A percentile compares a stretch with the other conserved stretches of the same genome.
phyloP scores from a whole-genome alignment of 2,329 filamentous ascomycete species.

The Talaromyces sp. region DNA sequence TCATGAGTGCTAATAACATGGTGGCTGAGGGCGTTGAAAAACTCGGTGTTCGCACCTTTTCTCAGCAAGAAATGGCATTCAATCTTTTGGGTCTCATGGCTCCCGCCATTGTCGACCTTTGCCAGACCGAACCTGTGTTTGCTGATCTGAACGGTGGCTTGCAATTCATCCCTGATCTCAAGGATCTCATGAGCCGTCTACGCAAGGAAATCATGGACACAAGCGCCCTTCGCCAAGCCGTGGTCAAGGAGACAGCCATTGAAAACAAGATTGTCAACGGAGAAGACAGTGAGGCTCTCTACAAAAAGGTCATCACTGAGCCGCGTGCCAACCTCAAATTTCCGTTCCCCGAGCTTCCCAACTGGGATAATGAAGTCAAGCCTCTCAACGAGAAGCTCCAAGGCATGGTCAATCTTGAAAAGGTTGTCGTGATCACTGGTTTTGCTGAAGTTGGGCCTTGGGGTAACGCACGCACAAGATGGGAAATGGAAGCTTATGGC shows the following conservation, averaged over 20 bases:
- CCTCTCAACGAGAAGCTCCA: conserved; percentile 83
- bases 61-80: conserved; percentile 99
- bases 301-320: conserved; percentile 89
- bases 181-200: conserved; percentile 86
- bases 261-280: conserved; percentile 98
- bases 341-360: conserved; percentile 81
- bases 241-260: conserved; percentile 90
- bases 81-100: conserved; percentile 96
- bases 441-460: conserved; percentile 88
- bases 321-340: conserved; percentile 98
- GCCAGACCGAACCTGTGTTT: conserved; percentile 91
- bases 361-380: conserved; percentile 87
- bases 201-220: conserved; percentile 94
- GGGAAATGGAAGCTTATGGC: conserved; percentile 98
- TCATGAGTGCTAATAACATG: conserved; percentile 97
- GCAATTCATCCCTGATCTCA: conserved; percentile 94
- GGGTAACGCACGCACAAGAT: conserved; percentile 96
- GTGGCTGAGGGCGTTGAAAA: conserved; percentile 95
- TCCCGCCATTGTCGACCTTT: conserved; percentile 86
- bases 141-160: conserved; percentile 96
- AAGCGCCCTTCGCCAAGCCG: conserved; percentile 85
- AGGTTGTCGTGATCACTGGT: conserved; percentile 94
- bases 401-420: conserved; percentile 98
- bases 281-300: conserved; percentile 82
- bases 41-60: conserved; percentile 96